These are phyloP conservation scores for Aspergillus quadrilineatus DNA, from an alignment of 2,329 filamentous ascomycete species.

Conservation along the genomic window DNA sequence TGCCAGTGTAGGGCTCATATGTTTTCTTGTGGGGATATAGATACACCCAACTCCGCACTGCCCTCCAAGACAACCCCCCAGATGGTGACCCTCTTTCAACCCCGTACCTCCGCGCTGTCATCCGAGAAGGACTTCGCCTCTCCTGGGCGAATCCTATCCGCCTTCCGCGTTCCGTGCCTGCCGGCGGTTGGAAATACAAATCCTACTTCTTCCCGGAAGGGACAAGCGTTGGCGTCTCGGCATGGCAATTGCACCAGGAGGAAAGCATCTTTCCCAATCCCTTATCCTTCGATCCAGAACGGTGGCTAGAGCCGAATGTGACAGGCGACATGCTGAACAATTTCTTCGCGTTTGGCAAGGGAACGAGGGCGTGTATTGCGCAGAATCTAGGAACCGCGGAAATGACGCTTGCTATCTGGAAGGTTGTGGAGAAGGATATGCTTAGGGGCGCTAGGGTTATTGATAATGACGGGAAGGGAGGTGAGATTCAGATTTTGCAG, in stretches of 20 bases:
- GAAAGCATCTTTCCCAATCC: slow-evolving; percentile 46
- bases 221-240: slow-evolving; percentile 47
- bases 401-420: slow-evolving; percentile 44
- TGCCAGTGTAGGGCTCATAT: neutral
- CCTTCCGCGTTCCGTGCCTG: slow-evolving; percentile 50
- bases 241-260: slow-evolving; percentile 50
- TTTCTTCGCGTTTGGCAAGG: slow-evolving; percentile 52
- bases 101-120: slow-evolving; percentile 49
- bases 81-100: slow-evolving; percentile 25
- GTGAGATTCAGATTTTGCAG: slow-evolving; percentile 51
- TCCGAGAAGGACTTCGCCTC: slow-evolving; percentile 53
- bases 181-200: slow-evolving; percentile 38
- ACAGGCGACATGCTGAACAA: slow-evolving; percentile 43
- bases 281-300: slow-evolving; percentile 46
- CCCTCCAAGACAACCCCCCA: slow-evolving; percentile 29
- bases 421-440: slow-evolving; percentile 45
- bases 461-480: slow-evolving; percentile 22
- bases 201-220: slow-evolving; percentile 43
- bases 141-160: slow-evolving; percentile 54
- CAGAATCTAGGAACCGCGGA: slow-evolving; percentile 50
- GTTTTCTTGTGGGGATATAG: neutral
- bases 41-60: slow-evolving; percentile 36
- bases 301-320: slow-evolving; percentile 43
- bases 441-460: slow-evolving; percentile 46
- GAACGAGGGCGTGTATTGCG: slow-evolving; percentile 51